These are phyloP conservation scores for Aegilops sharonensis DNA, from an alignment of 176 grass and related monocot species.

Conservation along the genomic window DNA sequence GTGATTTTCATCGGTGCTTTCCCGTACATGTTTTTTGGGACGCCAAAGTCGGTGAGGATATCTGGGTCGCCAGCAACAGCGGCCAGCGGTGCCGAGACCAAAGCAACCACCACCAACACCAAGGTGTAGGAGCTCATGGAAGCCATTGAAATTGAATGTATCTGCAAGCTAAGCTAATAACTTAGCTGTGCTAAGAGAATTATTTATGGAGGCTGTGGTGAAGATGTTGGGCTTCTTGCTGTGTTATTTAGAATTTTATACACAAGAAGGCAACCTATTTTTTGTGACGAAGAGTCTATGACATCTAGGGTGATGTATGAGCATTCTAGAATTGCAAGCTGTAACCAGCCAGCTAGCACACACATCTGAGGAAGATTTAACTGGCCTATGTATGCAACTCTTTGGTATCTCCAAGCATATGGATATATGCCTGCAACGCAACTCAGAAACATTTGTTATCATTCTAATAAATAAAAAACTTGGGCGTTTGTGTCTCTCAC, in stretches of 20 bases:
- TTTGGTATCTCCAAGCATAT: background rate
- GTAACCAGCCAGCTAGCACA: background rate
- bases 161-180: background rate
- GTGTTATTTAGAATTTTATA: background rate
- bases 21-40: background rate
- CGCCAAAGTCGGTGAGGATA: conserved; percentile 37
- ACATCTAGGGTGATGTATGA: background rate
- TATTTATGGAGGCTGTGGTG: background rate
- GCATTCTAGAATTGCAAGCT: background rate
- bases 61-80: conserved; percentile 30
- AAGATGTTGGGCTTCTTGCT: background rate
- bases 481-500: too few species aligned
- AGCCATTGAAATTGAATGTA: background rate
- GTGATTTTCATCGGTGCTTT: background rate
- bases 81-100: background rate
- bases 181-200: background rate
- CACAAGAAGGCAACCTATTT: background rate
- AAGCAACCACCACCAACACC: background rate
- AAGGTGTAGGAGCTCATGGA: background rate
- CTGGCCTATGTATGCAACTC: background rate
- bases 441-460: background rate
- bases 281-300: background rate
- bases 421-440: background rate
- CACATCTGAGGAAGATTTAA: background rate
- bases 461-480: background rate